Base-by-base conservation (phyloP, 2,329 filamentous ascomycete genomes). In the Arthrobotrys megalospora region DNA sequence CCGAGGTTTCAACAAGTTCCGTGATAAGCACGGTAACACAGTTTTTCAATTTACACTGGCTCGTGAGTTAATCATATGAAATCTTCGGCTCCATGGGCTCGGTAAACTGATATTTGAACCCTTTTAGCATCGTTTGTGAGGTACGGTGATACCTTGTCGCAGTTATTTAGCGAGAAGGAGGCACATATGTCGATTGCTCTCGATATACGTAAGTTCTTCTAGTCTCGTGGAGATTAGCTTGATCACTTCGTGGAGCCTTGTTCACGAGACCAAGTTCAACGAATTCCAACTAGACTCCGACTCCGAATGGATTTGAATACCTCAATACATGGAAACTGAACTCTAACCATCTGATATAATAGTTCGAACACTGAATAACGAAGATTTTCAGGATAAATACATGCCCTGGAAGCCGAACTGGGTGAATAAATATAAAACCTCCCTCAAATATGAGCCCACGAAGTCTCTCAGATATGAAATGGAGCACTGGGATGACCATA, bases 151-250 rank as follows among this genome's bases (percentile, higher is more conserved):
- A 65, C 24, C 7, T 19, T 77, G 3, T 47, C 65, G 5, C 66
- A 77, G 11, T 53, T 77, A 10, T 77, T 77, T 32, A 45, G 34
- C 14, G 32, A 47, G 14, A 48, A 45, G 10, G 66, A 77, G 16
- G 73, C 73, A 4, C 65, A 77, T 8, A 70, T 70, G 62, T 60
- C 73, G 2, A 65, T 77, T 38, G 43, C 73, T 4, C 14, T 77
- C 2, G 43, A 66, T 28, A 77, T 71, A 60, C n/a, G 73, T 77
- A 71, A 34, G 73, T 60, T 8, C 8, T 72, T 28, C 24, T 28
- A 28, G 24, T 5, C 24, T 5, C 24, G 2, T 28, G 5, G 5
- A 28, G 24, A 2, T 28, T 28, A 5, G 24, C 5, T 28, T 28
- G 24, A 5, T 28, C 24, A 28, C 24, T 28, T 28, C 24, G 24